These are phyloP conservation scores for Mycena pura DNA, from an alignment of 768 basidiomycete genomes.

Conservation along the genomic window DNA sequence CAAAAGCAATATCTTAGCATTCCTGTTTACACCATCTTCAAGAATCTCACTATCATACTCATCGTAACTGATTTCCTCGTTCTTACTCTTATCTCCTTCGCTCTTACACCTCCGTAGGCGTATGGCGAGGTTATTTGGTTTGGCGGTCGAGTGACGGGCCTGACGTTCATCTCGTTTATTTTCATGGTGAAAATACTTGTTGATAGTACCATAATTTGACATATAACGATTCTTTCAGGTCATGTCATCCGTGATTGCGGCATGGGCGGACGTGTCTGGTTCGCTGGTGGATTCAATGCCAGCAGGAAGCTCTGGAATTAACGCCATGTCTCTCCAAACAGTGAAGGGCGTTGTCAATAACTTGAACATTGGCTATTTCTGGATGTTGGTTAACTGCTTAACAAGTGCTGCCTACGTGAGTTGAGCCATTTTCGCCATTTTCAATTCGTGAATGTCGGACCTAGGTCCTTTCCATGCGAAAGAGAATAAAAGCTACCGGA, in stretches of 20 bases:
- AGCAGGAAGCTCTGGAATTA: conserved; percentile 40
- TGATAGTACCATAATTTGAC: neutral
- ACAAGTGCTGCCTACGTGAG: conserved; percentile 90
- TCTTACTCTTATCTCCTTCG: neutral
- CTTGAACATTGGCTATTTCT: conserved; percentile 86
- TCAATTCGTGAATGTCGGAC: conserved; percentile 5
- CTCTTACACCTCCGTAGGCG: conserved; percentile 58
- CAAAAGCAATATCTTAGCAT: conserved; percentile 99
- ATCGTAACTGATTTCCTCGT: conserved; percentile 67
- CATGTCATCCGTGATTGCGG: conserved; percentile 93
- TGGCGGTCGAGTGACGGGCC: conserved; percentile 82
- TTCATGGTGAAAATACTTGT: conserved; percentile 75
- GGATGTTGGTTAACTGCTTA: conserved; percentile 95
- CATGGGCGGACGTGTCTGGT: conserved; percentile 85
- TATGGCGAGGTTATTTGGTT: conserved; percentile 99
- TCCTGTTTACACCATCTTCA: conserved; percentile 97
- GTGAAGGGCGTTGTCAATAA: conserved; percentile 54
- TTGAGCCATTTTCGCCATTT: conserved; percentile 25
- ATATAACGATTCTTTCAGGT: conserved; percentile 62
- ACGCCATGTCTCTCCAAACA: conserved; percentile 42
- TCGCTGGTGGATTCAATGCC: conserved; percentile 46
- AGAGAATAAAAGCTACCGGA: conserved; percentile 91
- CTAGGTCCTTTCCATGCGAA: conserved; percentile 94
- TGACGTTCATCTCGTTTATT: conserved; percentile 89
- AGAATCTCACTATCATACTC: conserved; percentile 98